Evolutionary conservation across 176 grass and related monocot species (phyloP).

Genomic region (Melocanna baccifera): DNA sequence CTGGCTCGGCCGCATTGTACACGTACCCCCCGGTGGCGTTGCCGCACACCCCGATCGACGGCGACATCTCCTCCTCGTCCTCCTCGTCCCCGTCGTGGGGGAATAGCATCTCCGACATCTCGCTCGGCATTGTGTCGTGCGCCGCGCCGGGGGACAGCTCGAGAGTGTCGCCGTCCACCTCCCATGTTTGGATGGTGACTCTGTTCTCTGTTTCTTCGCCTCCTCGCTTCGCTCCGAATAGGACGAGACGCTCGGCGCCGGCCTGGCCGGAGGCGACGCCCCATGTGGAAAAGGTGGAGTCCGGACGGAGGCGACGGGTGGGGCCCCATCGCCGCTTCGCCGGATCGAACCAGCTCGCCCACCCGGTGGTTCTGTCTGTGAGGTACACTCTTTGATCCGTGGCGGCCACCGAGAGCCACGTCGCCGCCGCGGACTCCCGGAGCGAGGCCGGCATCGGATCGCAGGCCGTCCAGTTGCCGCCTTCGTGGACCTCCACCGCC

Average conservation of each 20-base stretch:
- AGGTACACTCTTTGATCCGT: conserved; percentile 59
- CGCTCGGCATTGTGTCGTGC: conserved; percentile 50
- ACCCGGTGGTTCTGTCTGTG: conserved; percentile 43
- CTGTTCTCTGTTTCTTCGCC: conserved; percentile 5
- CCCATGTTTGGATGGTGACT: conserved; percentile 52
- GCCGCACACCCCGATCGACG: conserved; percentile 58
- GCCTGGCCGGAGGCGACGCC: conserved; percentile 36
- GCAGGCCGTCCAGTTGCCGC: conserved; percentile 41
- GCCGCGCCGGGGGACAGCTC: neutral
- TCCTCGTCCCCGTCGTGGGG: conserved; percentile 37
- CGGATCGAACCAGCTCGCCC: conserved; percentile 76
- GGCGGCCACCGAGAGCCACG: conserved; percentile 60
- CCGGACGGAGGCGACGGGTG: conserved; percentile 25
- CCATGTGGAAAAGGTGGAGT: conserved; percentile 31
- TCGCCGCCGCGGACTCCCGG: conserved; percentile 52
- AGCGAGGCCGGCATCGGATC: conserved; percentile 61
- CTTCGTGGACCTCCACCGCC: conserved; percentile 64
- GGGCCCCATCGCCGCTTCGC: conserved; percentile 55
- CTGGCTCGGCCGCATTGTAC: conserved; percentile 68
- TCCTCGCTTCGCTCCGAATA: conserved; percentile 50
- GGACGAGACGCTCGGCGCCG: conserved; percentile 38
- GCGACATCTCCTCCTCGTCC: conserved; percentile 7
- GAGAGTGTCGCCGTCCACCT: conserved; percentile 56
- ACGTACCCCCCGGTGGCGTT: conserved; percentile 62
- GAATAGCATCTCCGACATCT: conserved; percentile 57